A percentile compares a stretch with the other conserved stretches of the same genome.
Evolutionary conservation across 805 yeast species (phyloP).

Genomic region (Starmerella apis): DNA sequence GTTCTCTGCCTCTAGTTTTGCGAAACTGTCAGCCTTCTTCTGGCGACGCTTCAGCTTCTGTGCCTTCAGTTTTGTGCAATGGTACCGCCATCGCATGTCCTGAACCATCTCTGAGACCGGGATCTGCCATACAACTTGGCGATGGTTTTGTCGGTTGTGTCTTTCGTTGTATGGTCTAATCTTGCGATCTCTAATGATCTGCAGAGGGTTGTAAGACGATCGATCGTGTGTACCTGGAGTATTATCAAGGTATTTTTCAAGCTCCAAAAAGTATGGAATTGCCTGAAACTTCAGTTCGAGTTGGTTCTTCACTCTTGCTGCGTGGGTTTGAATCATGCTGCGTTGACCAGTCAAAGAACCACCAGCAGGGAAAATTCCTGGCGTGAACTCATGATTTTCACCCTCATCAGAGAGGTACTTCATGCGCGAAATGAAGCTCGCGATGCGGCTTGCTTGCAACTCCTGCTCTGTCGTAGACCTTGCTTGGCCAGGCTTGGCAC

Average conservation of each 20-base stretch:
- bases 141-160: neutral
- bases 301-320: constrained; percentile 27
- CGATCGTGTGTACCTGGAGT: neutral
- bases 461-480: neutral
- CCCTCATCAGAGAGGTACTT: constrained; percentile 19
- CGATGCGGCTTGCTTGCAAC: constrained; percentile 6
- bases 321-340: constrained; percentile 22
- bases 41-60: constrained; percentile 9
- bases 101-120: constrained; percentile 19
- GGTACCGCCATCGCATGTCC: constrained; percentile 21
- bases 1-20: neutral
- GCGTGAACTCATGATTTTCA: constrained; percentile 11
- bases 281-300: constrained; percentile 28
- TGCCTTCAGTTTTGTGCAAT: constrained; percentile 8
- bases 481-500: neutral
- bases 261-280: constrained; percentile 17
- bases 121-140: constrained; percentile 17
- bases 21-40: neutral
- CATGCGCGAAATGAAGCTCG: constrained; percentile 17
- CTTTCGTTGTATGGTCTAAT: constrained; percentile 10
- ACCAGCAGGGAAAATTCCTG: constrained; percentile 4
- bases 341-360: constrained; percentile 14
- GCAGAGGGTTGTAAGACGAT: constrained; percentile 59
- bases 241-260: constrained; percentile 5
- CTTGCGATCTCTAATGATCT: constrained; percentile 63